Conservation (phyloP, 768 basidiomycete genomes). For the Kockovaella imperatae region DNA sequence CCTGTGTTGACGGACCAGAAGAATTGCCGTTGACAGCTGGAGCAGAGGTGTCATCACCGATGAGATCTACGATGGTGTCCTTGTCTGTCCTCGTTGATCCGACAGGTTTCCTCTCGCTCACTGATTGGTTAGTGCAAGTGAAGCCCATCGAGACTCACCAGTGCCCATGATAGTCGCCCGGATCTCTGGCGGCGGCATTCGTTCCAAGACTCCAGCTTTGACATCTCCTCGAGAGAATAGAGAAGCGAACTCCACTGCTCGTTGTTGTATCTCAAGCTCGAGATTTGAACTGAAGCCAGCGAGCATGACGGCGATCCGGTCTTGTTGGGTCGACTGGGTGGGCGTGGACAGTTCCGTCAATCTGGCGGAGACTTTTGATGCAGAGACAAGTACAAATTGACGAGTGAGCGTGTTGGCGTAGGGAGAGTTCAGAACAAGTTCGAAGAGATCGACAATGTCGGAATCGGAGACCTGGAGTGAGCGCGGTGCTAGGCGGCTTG, state of each 20-base stretch:
- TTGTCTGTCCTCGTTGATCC: conserved; percentile 74
- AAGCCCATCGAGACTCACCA: conserved; percentile 51
- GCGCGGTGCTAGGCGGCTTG: neutral
- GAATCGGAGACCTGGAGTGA: conserved; percentile 60
- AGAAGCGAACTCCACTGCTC: conserved; percentile 88
- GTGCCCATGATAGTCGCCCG: conserved; percentile 94
- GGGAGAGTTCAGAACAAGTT: conserved; percentile 83
- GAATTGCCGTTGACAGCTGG: conserved; percentile 47
- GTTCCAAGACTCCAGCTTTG: conserved; percentile 73
- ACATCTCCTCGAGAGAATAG: conserved; percentile 51
- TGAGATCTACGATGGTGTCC: conserved; percentile 64
- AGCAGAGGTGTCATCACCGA: conserved; percentile 63
- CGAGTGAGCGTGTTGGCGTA: conserved; percentile 85
- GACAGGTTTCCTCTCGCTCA: conserved; percentile 92
- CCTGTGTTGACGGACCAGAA: conserved; percentile 54
- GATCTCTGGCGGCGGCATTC: conserved; percentile 98
- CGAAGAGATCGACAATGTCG: conserved; percentile 75
- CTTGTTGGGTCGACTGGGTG: conserved; percentile 48
- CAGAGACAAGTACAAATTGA: conserved; percentile 80
- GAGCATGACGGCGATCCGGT: conserved; percentile 68
- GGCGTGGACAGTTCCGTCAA: conserved; percentile 48
- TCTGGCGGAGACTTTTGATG: conserved; percentile 84
- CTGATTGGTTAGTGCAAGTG: conserved; percentile 46
- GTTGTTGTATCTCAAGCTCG: conserved; percentile 90
- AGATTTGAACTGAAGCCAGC: conserved; percentile 76